Evolutionary conservation across 805 yeast species (phyloP).

Genomic region (Kregervanrija delftensis): DNA sequence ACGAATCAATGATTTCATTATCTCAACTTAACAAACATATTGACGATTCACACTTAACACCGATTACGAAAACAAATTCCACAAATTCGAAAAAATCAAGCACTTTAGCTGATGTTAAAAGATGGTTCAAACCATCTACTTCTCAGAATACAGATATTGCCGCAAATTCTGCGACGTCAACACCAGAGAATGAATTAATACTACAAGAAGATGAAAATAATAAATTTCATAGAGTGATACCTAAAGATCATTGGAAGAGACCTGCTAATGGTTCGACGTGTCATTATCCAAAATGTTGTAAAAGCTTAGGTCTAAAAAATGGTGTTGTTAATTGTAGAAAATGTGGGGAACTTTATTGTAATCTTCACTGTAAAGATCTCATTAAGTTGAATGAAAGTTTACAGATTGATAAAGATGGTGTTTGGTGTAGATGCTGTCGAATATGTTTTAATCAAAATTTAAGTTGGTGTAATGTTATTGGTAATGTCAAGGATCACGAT

Average conservation of each 20-base stretch:
- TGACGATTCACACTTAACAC: conserved; percentile 52
- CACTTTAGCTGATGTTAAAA: too few species aligned
- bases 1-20: conserved; percentile 47
- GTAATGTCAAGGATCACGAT: conserved; percentile 28
- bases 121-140: too few species aligned
- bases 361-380: conserved; percentile 49
- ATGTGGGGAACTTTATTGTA: conserved; percentile 71
- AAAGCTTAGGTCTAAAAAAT: conserved; percentile 39
- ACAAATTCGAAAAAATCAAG: background rate
- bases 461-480: conserved; percentile 35
- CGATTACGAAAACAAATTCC: background rate
- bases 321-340: conserved; percentile 65
- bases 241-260: conserved; percentile 53
- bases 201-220: too few species aligned
- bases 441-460: conserved; percentile 51
- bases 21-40: conserved; percentile 59
- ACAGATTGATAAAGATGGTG: conserved; percentile 35
- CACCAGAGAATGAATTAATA: background rate
- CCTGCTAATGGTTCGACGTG: conserved; percentile 40
- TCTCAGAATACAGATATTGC: too few species aligned
- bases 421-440: conserved; percentile 68
- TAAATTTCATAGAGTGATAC: conserved; percentile 8
- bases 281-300: conserved; percentile 33
- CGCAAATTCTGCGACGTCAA: too few species aligned
- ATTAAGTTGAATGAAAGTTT: conserved; percentile 45